phyloP scores from a whole-genome alignment of 2,329 filamentous ascomycete species.

The Calonectria montana region DNA sequence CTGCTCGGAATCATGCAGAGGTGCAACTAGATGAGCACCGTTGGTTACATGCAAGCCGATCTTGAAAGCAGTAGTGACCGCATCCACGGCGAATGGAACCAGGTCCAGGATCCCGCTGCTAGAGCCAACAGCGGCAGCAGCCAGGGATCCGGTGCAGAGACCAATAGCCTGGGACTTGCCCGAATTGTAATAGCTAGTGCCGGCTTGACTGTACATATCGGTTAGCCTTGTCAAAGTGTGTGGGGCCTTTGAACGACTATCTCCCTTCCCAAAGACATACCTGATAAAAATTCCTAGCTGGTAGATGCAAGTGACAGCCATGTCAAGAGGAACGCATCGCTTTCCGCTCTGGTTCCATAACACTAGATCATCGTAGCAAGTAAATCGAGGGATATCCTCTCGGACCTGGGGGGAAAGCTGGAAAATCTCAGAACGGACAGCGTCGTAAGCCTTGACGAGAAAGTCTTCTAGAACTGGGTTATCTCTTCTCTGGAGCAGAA shows the following conservation, averaged over 20 bases:
- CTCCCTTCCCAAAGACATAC: not conserved
- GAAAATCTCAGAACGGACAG: slow-evolving; percentile 29
- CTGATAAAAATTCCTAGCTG: slow-evolving; percentile 35
- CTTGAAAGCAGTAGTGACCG: slow-evolving; percentile 29
- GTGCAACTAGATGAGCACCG: slow-evolving; percentile 21
- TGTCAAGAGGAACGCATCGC: slow-evolving; percentile 34
- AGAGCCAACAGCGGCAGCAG: slow-evolving; percentile 34
- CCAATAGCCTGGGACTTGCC: slow-evolving; percentile 30
- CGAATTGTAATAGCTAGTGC: slow-evolving; percentile 30
- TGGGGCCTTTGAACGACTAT: not conserved
- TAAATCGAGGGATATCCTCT: slow-evolving; percentile 33
- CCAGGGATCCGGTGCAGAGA: slow-evolving; percentile 36
- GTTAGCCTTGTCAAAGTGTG: not conserved
- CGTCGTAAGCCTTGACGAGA: slow-evolving; percentile 30
- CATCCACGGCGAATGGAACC: slow-evolving; percentile 28
- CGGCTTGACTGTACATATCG: not conserved
- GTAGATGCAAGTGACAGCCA: slow-evolving; percentile 36
- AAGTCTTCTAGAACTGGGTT: slow-evolving; percentile 37
- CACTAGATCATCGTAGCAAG: slow-evolving; percentile 33
- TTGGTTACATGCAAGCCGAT: slow-evolving; percentile 32
- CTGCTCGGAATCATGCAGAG: slow-evolving; percentile 14
- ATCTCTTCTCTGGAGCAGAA: slow-evolving; percentile 32
- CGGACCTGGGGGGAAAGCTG: slow-evolving; percentile 26
- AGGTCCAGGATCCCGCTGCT: slow-evolving; percentile 34
- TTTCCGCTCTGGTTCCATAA: slow-evolving; percentile 30